These are phyloP conservation scores for Epichloe hybrida DNA, from an alignment of 2,329 filamentous ascomycete species.

Conservation along the genomic window DNA sequence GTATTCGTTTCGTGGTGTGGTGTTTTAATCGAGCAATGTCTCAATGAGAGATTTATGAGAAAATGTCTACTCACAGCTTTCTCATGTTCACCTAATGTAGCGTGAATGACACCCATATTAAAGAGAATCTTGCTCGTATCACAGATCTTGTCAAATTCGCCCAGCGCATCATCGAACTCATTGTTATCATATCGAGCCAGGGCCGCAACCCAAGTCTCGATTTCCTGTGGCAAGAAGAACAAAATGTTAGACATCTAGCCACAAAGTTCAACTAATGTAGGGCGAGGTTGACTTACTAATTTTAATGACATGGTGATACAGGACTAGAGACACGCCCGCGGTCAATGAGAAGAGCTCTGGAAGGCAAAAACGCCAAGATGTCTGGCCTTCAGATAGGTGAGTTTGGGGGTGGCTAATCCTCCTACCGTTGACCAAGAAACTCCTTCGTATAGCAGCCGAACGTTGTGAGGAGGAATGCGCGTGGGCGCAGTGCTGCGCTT, in stretches of 20 bases:
- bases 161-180: slow-evolving; percentile 83
- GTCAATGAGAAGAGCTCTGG: neutral
- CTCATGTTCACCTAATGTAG: slow-evolving; percentile 88
- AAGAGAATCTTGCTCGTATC: slow-evolving; percentile 98
- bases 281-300: slow-evolving; percentile 31
- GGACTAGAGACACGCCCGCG: neutral
- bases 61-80: slow-evolving; percentile 60
- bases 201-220: slow-evolving; percentile 94
- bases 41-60: neutral
- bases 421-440: neutral
- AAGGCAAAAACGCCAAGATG: neutral
- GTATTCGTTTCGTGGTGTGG: neutral
- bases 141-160: slow-evolving; percentile 70
- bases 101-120: slow-evolving; percentile 96
- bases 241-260: neutral
- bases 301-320: slow-evolving; percentile 41
- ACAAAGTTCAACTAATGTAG: neutral
- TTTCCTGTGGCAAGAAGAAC: slow-evolving; percentile 53
- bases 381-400: neutral
- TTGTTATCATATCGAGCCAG: slow-evolving; percentile 90
- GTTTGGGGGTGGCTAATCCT: neutral
- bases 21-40: neutral
- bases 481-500: neutral
- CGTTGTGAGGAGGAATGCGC: neutral
- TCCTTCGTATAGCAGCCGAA: neutral